Evolutionary conservation across 2,329 filamentous ascomycete species (phyloP).

Genomic region (Phoma sp.): DNA sequence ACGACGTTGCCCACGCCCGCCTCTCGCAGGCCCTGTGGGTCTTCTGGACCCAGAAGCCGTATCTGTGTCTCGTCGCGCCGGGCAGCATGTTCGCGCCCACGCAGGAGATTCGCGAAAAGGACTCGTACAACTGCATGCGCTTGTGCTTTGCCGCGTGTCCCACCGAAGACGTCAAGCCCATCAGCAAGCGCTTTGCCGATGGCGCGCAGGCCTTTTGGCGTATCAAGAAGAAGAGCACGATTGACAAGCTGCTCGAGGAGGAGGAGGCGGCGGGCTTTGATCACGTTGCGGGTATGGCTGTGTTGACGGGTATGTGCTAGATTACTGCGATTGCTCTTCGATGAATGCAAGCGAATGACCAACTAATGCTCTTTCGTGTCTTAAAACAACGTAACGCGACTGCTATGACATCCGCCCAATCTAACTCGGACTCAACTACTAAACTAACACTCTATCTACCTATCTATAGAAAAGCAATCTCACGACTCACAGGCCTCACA

Average conservation of each 20-base stretch:
- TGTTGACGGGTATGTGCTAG: slow-evolving; percentile 43
- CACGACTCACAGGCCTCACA: slow-evolving; percentile 1
- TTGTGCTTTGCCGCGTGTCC: slow-evolving; percentile 85
- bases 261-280: slow-evolving; percentile 24
- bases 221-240: slow-evolving; percentile 69
- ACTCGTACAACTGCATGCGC: slow-evolving; percentile 75
- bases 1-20: slow-evolving; percentile 59
- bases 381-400: too few relatives aligned
- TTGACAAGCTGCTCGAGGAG: slow-evolving; percentile 67
- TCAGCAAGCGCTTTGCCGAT: slow-evolving; percentile 69
- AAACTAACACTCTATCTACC: too few relatives aligned
- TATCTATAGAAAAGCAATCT: neutral
- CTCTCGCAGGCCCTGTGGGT: slow-evolving; percentile 74
- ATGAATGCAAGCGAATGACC: too few relatives aligned
- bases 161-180: slow-evolving; percentile 70
- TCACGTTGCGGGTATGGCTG: slow-evolving; percentile 32
- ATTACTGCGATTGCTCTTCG: too few relatives aligned
- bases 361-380: too few relatives aligned
- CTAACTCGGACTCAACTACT: too few relatives aligned
- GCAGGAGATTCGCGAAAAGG: slow-evolving; percentile 60
- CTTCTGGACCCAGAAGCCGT: slow-evolving; percentile 71
- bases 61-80: slow-evolving; percentile 72
- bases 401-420: too few relatives aligned
- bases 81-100: slow-evolving; percentile 77
- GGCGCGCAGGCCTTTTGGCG: slow-evolving; percentile 79